Evolutionary conservation across 176 grass and related monocot genomes (phyloP).

Genomic region (Hsuehochloa calcarea): DNA sequence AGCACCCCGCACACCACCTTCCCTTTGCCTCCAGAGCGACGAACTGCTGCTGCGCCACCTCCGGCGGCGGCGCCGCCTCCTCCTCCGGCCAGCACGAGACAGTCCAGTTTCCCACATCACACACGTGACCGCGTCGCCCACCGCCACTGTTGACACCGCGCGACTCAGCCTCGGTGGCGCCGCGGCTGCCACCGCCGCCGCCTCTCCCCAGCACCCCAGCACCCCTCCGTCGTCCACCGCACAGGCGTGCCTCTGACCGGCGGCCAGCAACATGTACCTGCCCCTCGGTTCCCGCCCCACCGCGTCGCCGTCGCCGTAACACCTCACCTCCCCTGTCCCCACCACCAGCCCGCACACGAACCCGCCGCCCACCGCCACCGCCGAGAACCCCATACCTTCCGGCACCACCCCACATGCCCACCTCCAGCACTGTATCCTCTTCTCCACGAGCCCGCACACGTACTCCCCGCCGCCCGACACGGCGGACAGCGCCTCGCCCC

Average conservation of each 20-base stretch:
- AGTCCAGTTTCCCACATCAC: slow-evolving; percentile 55
- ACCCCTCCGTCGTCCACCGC: slow-evolving; percentile 1
- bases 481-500: slow-evolving; percentile 45
- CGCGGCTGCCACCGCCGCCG: slow-evolving; percentile 32
- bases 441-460: slow-evolving; percentile 50
- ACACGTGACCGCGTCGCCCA: slow-evolving; percentile 67
- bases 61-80: slow-evolving; percentile 30
- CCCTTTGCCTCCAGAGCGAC: slow-evolving; percentile 66
- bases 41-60: slow-evolving; percentile 48
- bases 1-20: slow-evolving; percentile 70
- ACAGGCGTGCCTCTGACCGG: slow-evolving; percentile 74
- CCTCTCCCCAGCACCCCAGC: slow-evolving; percentile 67
- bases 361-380: slow-evolving; percentile 55
- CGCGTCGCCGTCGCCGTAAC: slow-evolving; percentile 39
- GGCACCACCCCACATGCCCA: slow-evolving; percentile 32
- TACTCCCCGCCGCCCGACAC: slow-evolving; percentile 69
- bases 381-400: slow-evolving; percentile 30
- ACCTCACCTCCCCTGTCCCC: slow-evolving; percentile 44
- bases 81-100: slow-evolving; percentile 60
- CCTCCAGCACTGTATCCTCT: slow-evolving; percentile 67
- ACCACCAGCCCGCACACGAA: slow-evolving; percentile 74
- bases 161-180: not conserved
- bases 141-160: slow-evolving; percentile 47
- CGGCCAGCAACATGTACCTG: slow-evolving; percentile 46
- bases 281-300: slow-evolving; percentile 42